Evolutionary conservation across 441 rosid genomes (phyloP).

Genomic region (Corymbia citriodora): DNA sequence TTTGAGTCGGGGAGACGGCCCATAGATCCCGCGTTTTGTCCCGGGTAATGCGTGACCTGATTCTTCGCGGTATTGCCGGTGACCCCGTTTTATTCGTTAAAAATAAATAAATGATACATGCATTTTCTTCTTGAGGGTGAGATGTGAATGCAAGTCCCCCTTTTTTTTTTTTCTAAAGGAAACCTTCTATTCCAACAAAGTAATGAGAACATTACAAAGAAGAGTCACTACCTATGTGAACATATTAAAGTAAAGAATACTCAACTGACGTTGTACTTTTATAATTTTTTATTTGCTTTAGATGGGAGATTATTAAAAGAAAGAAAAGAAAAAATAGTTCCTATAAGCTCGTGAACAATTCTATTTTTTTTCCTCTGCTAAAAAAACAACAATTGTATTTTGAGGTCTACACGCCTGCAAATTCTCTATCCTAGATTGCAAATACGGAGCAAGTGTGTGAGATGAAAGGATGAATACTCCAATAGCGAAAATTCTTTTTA

Average conservation of each 20-base stretch:
- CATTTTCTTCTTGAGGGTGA: neutral
- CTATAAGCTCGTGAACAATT: neutral
- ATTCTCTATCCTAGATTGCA: neutral
- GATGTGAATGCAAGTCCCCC: neutral
- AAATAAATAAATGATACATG: neutral
- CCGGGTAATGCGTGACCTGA: slow-evolving; percentile 1
- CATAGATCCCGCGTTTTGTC: slow-evolving; percentile 26
- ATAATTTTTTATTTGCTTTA: too few relatives aligned
- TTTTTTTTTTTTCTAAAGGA: neutral
- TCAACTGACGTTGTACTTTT: neutral
- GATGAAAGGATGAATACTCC: neutral
- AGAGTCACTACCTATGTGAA: neutral
- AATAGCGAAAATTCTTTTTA: neutral
- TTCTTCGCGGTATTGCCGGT: neutral
- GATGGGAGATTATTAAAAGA: neutral
- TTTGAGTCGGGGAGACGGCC: slow-evolving; percentile 4
- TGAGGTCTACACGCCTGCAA: neutral
- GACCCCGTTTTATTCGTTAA: neutral
- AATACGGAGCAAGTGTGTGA: neutral
- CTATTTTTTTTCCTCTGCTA: too few relatives aligned
- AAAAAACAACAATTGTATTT: too few relatives aligned
- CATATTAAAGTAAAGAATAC: neutral
- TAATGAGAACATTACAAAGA: neutral
- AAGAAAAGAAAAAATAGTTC: too few relatives aligned
- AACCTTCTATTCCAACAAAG: neutral